Percentiles rank a stretch among this genome's conserved stretches.
These are phyloP conservation scores for Zygoascus biomembranicola DNA, from an alignment of 805 yeast genomes.

Conservation along the genomic window DNA sequence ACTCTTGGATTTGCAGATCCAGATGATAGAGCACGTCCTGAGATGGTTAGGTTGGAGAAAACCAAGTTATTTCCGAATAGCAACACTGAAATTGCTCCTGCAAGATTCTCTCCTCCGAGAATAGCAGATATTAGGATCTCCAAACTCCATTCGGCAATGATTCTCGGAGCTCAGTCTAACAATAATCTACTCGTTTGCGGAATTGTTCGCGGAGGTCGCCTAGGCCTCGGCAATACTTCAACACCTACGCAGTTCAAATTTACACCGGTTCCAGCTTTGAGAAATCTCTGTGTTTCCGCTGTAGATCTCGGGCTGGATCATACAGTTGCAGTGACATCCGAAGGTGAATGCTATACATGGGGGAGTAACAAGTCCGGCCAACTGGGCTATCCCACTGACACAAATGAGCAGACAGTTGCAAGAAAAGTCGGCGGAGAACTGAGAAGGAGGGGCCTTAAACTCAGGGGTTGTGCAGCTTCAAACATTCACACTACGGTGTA, in stretches of 20 bases:
- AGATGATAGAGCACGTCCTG: slow-evolving; percentile 41
- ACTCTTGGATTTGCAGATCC: slow-evolving; percentile 62
- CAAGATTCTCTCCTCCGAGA: slow-evolving; percentile 34
- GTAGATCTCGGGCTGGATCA: slow-evolving; percentile 60
- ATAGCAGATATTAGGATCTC: slow-evolving; percentile 45
- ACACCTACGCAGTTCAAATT: slow-evolving; percentile 35
- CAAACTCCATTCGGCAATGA: slow-evolving; percentile 54
- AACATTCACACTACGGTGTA: slow-evolving; percentile 61
- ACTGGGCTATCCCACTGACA: slow-evolving; percentile 41
- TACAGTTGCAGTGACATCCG: slow-evolving; percentile 45
- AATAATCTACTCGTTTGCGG: slow-evolving; percentile 57
- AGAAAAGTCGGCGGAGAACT: slow-evolving; percentile 34
- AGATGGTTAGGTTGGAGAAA: slow-evolving; percentile 28
- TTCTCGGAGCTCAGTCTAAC: slow-evolving; percentile 38
- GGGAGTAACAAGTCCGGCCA: slow-evolving; percentile 67
- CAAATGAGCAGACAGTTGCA: slow-evolving; percentile 31
- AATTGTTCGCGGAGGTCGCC: slow-evolving; percentile 58
- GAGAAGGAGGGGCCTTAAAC: slow-evolving; percentile 24
- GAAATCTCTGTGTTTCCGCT: slow-evolving; percentile 25
- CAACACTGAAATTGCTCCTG: slow-evolving; percentile 2
- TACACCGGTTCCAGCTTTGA: slow-evolving; percentile 34
- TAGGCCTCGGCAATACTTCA: slow-evolving; percentile 44
- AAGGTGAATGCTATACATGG: slow-evolving; percentile 63
- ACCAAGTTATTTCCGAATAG: not conserved
- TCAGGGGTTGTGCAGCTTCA: slow-evolving; percentile 51